phyloP scores from a whole-genome alignment of 352 stramenopile genomes.

The Phytopythium delawarense region DNA sequence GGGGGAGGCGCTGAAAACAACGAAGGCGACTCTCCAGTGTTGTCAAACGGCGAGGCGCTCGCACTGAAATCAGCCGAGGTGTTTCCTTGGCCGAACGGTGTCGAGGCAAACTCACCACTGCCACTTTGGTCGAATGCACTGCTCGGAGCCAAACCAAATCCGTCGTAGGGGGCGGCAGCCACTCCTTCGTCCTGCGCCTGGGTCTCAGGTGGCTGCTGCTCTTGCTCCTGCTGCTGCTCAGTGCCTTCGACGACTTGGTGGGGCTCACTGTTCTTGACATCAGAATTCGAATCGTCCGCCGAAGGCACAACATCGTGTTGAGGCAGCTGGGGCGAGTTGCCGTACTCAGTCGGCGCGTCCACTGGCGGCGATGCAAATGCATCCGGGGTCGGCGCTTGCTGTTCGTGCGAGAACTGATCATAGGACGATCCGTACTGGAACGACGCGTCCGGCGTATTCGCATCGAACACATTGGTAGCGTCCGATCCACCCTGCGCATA shows the following conservation, averaged over 20 bases:
- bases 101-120: not conserved
- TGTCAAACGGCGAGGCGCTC: not conserved
- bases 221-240: not conserved
- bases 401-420: not conserved
- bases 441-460: not conserved
- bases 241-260: not conserved
- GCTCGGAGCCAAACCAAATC: not conserved
- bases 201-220: not conserved
- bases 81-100: not conserved
- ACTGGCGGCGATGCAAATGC: not conserved
- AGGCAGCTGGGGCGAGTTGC: not conserved
- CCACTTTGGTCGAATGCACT: not conserved
- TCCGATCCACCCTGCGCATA: not conserved
- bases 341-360: not conserved
- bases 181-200: not conserved
- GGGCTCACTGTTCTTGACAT: not conserved
- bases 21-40: conserved; percentile 4
- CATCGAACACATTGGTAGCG: not conserved
- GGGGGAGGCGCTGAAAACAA: conserved; percentile 14
- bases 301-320: not conserved
- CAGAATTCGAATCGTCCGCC: not conserved
- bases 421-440: not conserved
- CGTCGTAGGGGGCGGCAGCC: not conserved
- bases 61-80: not conserved
- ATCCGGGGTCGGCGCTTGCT: not conserved